Base-by-base conservation (phyloP, 805 yeast species). In the Huiozyma naganishii region DNA sequence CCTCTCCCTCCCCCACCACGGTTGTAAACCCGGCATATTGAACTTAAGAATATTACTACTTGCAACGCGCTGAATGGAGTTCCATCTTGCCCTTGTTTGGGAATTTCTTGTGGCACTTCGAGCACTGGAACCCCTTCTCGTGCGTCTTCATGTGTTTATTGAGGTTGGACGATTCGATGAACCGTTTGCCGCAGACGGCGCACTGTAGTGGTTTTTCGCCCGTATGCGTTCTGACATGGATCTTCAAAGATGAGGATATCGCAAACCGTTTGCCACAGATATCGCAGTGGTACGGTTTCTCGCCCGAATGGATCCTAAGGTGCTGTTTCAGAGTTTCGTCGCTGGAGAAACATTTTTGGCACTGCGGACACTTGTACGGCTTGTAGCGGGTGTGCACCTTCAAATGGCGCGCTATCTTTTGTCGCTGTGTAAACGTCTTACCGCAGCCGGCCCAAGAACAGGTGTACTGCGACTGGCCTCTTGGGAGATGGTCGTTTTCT, bases 121-220 rank as follows among this genome's bases (percentile, higher is more conserved):
- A 67, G 57, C 86, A 80, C 45, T 66, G 68, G 57, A 60, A 76
- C 40, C 62, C 55, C 46, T 79, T 72, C 36, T 67, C 65, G 60
- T 90, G 98, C 1, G 79, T 82, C 56, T 75, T 82, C 79, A 86
- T 73, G 61, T 90, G 98, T 55, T 90, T 90, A 17, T 84, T 80
- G 52, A 90, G 68, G 60, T 90, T 92, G 12, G 95, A 82, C 40
- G 90, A 79, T 61, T 92, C 97, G 47, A 90, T 81, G 58, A 90
- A 90, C 43, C 85, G 64, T 60, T 85, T 88, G 12, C 77, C 80
- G 60, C 98, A 90, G 1, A 84, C 81, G 49, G 79, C 80, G 62
- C 97, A 90, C 32, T 63, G 67, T 51, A 90, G 67, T 3, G 97
- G 97, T 61, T 83, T 86, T 47, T 83, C 90, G 1, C 97, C 97